phyloP scores from a whole-genome alignment of 805 yeast species.

The Teunomyces tritomae region DNA sequence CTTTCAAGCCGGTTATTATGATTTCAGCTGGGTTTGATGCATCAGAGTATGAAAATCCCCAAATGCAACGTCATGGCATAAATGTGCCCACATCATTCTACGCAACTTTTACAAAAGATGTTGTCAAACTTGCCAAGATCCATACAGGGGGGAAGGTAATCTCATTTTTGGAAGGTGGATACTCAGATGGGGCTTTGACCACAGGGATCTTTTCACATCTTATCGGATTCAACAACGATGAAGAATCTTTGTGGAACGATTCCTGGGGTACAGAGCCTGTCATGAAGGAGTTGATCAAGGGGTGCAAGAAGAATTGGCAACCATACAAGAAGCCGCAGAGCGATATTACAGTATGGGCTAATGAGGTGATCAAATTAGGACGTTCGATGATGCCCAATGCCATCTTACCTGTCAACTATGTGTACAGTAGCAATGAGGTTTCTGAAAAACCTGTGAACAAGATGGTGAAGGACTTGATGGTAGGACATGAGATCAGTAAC shows the following conservation, averaged over 20 bases:
- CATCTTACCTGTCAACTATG: conserved; percentile 35
- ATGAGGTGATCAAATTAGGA: conserved; percentile 60
- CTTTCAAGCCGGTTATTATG: conserved; percentile 52
- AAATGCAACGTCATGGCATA: conserved; percentile 82
- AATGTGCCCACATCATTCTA: conserved; percentile 81
- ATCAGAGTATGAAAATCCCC: conserved; percentile 74
- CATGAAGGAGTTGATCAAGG: conserved; percentile 62
- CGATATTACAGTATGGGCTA: conserved; percentile 60
- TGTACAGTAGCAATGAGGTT: conserved; percentile 21
- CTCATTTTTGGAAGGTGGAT: conserved; percentile 82
- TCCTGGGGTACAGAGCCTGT: conserved; percentile 65
- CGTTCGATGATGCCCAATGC: conserved; percentile 60
- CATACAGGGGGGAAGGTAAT: conserved; percentile 60
- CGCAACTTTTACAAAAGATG: conserved; percentile 68
- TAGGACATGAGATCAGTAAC: conserved; percentile 7
- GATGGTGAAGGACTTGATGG: conserved; percentile 33
- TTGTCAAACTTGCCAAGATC: conserved; percentile 62
- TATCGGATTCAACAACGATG: conserved; percentile 59
- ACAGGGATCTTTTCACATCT: conserved; percentile 81
- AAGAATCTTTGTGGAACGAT: conserved; percentile 48
- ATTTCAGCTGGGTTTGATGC: conserved; percentile 90
- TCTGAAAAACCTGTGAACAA: conserved; percentile 18
- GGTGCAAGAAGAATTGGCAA: conserved; percentile 66
- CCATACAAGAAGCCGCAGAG: conserved; percentile 52
- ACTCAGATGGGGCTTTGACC: conserved; percentile 74